Conservation (phyloP, 495 filamentous ascomycete species). For the Bombardia bombarda region DNA sequence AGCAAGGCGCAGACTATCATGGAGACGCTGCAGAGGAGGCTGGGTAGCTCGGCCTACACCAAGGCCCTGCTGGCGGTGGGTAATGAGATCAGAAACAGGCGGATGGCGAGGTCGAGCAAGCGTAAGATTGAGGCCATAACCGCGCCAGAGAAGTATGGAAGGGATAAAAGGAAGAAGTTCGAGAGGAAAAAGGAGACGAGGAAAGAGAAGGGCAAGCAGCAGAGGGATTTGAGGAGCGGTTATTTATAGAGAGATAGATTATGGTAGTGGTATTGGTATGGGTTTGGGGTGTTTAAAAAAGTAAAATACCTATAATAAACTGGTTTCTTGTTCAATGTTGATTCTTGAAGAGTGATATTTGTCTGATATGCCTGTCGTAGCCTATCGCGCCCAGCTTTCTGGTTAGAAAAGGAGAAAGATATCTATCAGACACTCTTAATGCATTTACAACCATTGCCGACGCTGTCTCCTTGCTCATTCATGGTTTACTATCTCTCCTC, state of each 20-base stretch:
- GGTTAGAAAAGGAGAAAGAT: no score
- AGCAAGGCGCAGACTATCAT: constrained; percentile 64
- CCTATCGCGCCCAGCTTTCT: no score
- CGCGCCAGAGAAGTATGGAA: constrained; percentile 67
- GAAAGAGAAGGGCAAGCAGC: constrained; percentile 64
- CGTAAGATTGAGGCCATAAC: constrained; percentile 76
- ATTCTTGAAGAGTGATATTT: no score
- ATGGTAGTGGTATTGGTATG: no score
- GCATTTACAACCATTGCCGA: no score
- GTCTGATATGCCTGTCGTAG: no score
- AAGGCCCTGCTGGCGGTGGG: constrained; percentile 58
- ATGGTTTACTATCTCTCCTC: no score
- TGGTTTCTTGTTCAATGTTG: no score
- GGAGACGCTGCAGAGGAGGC: constrained; percentile 66
- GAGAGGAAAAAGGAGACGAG: constrained; percentile 78
- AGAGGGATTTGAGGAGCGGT: constrained; percentile 52
- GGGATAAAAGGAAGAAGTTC: constrained; percentile 75
- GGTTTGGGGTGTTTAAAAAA: no score
- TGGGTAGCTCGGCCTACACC: constrained; percentile 75
- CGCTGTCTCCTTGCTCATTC: no score
- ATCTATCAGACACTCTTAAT: no score
- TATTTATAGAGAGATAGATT: constrained; percentile 12
- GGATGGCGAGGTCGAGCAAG: constrained; percentile 69
- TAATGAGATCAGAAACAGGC: constrained; percentile 55
- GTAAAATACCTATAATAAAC: no score